Evolutionary conservation across 768 basidiomycete species (phyloP).

Genomic region (Udeniomyces megalosporus): DNA sequence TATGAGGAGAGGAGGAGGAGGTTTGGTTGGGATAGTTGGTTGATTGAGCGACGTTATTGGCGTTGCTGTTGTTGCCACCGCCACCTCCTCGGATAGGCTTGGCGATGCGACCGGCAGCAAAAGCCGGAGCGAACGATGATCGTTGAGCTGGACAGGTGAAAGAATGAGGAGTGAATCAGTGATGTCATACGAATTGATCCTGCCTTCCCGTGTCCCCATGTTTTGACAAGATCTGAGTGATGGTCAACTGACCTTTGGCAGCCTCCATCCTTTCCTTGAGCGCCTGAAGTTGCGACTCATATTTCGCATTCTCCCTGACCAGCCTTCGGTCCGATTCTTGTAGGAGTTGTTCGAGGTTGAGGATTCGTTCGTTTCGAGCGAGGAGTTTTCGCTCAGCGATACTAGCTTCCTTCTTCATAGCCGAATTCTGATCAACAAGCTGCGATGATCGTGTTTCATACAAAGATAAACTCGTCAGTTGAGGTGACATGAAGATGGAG

Average conservation of each 20-base stretch:
- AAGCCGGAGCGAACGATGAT: constrained; percentile 38
- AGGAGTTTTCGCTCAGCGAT: constrained; percentile 91
- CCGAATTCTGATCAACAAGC: constrained; percentile 97
- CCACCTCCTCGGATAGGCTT: constrained; percentile 92
- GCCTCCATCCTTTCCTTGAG: constrained; percentile 85
- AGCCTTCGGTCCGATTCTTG: constrained; percentile 87
- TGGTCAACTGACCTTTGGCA: constrained; percentile 57
- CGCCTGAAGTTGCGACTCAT: constrained; percentile 78
- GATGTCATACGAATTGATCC: no score
- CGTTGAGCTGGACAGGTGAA: constrained; percentile 48
- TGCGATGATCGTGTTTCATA: constrained; percentile 26
- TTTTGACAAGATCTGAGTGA: background rate
- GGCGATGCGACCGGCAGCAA: constrained; percentile 86
- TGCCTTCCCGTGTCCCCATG: no score
- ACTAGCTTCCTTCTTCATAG: constrained; percentile 91
- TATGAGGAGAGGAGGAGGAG: no score
- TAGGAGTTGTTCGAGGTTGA: constrained; percentile 80
- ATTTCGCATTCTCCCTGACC: constrained; percentile 86
- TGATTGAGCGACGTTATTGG: no score
- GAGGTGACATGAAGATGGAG: no score
- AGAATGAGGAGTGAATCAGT: background rate
- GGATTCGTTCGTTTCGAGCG: constrained; percentile 92
- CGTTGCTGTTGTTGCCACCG: no score
- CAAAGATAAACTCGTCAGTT: no score
- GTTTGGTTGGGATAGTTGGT: no score